Conservation (phyloP, 2,329 filamentous ascomycete genomes). For the Neopestalotiopsis clavispora region DNA sequence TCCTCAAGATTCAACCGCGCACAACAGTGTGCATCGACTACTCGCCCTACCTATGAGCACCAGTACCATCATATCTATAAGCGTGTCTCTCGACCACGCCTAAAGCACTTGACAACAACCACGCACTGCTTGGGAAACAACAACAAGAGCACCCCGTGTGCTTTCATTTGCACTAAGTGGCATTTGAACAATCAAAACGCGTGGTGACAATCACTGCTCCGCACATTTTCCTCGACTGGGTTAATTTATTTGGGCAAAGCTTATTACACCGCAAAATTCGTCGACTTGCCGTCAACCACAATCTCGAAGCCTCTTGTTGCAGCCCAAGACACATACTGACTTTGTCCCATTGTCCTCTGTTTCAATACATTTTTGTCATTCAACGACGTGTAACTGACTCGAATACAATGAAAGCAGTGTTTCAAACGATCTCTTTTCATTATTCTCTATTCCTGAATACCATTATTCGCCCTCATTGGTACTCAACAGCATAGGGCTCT, state of each 20-base stretch:
- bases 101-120: no score
- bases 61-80: no score
- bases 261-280: not conserved
- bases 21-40: not conserved
- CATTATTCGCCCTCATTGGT: conserved; percentile 14
- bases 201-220: no score
- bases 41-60: not conserved
- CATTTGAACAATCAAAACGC: no score
- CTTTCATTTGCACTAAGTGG: no score
- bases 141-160: no score
- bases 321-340: conserved; percentile 12
- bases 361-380: not conserved
- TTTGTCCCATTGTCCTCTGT: not conserved
- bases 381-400: conserved; percentile 18
- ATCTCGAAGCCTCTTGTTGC: conserved; percentile 1
- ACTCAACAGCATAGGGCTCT: conserved; percentile 5
- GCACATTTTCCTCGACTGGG: no score
- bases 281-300: not conserved
- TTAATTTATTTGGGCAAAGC: no score
- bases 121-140: no score
- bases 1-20: not conserved
- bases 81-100: no score
- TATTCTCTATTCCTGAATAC: conserved; percentile 17
- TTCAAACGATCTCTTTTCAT: conserved; percentile 17
- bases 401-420: conserved; percentile 19